Evolutionary conservation across 768 basidiomycete genomes (phyloP), one percentile per base, ranked within the genome.

Genomic region (Strobilomyces dryophilus): DNA sequence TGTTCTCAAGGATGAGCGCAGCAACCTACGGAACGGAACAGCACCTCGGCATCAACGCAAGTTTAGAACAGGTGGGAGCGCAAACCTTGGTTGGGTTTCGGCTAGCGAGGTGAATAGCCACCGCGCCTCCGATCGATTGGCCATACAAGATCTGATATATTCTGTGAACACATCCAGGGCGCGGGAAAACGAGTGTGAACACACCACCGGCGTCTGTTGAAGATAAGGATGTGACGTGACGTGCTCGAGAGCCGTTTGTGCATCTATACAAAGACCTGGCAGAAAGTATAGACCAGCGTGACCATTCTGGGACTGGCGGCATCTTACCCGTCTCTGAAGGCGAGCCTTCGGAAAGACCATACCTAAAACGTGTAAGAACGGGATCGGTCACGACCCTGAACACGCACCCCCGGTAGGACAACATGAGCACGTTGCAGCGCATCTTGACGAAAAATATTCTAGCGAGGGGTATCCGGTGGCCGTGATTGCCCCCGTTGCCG

Each of bases 341-440:
- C 1, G 79, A 78, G 2, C 95, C 95, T 60, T 94, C 89, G 0
- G 91, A 94, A 26, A 74, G 78, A 3, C 95, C 95, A 64, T 98
- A 98, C 14, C 93, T 94, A 18, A 6, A 52, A 18, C 14, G 11
- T 10, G 29, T 48, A 45, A 35, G 26, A 27, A 47, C 42, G 9
- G 17, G 48, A 52, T 12, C 17, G 27, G 8, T 17, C 5, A 10
- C 12, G 14, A 35, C 7, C 17, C 6, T 20, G 29, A 1, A 37
- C 34, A 69, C 84, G 53, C 61, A 91, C 89, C 94, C 94, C 63
- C 95, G 75, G 66, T 99, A 99, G 45, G 89, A 93, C 54, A 95
- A 73, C 87, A 98, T 92, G 37, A 98, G 73, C 4, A 97, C 92
- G 65, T 98, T 98, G 68, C 93, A 97, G 15, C 90, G 78, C 82